Percentiles rank a stretch among this genome's conserved stretches.
Conservation (phyloP, 495 filamentous ascomycete species). For the Penicillium chermesinum region DNA sequence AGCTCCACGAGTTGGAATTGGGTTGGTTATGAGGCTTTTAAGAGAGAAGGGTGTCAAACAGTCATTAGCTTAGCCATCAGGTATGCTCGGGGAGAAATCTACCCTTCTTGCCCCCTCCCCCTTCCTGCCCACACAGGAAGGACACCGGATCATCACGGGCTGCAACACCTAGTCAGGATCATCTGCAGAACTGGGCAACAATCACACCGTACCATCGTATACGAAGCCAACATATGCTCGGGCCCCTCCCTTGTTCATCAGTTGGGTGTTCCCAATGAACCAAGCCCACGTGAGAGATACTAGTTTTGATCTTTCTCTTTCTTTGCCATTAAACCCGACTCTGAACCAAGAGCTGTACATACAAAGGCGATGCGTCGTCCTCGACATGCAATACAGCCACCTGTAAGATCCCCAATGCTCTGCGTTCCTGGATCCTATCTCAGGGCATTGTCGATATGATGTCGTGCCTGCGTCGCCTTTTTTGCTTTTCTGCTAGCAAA, state of each 20-base stretch:
- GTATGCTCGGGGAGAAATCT: too few relatives aligned
- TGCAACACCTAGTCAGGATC: not conserved
- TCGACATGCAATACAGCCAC: not conserved
- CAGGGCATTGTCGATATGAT: constrained; percentile 6
- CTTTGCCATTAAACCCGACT: not conserved
- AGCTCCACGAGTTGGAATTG: too few relatives aligned
- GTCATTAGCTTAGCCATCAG: too few relatives aligned
- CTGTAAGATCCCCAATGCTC: not conserved
- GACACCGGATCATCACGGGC: not conserved
- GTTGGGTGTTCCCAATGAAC: not conserved
- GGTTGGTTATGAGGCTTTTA: too few relatives aligned
- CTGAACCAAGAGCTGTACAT: not conserved
- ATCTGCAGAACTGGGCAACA: not conserved
- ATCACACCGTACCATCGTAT: not conserved
- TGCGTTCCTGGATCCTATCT: not conserved
- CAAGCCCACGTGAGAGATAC: not conserved
- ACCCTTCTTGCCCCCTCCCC: not conserved
- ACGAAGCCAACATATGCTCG: not conserved
- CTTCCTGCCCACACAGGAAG: not conserved
- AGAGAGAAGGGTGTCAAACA: too few relatives aligned
- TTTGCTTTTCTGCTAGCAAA: constrained; percentile 15
- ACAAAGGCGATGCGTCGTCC: not conserved
- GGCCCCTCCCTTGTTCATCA: not conserved
- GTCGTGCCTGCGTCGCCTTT: constrained; percentile 11
- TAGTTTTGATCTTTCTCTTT: not conserved